Conservation (phyloP, 2,329 filamentous ascomycete genomes). For the Colletotrichum kahawae region DNA sequence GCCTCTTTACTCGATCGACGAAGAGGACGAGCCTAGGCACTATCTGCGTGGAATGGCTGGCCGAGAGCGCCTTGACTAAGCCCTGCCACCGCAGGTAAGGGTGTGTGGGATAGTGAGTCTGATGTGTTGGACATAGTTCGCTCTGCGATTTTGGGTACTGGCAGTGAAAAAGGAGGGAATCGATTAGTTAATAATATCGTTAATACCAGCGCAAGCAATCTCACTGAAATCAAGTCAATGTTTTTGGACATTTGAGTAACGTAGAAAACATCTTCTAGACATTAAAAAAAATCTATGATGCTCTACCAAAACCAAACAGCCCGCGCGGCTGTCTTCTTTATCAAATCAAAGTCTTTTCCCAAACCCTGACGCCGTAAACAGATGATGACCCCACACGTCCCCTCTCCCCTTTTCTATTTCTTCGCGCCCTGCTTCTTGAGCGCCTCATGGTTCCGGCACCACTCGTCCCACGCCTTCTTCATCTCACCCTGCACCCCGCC, state of each 20-base stretch:
- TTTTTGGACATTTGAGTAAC: neutral
- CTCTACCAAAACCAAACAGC: neutral
- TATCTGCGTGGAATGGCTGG: neutral
- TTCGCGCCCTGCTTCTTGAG: conserved; percentile 16
- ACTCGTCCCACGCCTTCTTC: conserved; percentile 20
- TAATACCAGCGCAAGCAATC: neutral
- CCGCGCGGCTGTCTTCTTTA: neutral
- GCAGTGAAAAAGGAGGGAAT: neutral
- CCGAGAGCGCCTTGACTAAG: neutral
- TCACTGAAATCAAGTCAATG: neutral
- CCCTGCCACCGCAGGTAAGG: fast-evolving
- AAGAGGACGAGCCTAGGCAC: neutral
- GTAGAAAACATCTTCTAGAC: neutral
- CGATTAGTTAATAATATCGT: neutral
- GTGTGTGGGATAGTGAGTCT: neutral
- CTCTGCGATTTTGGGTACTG: neutral
- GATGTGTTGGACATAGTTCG: neutral
- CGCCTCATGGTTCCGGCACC: conserved; percentile 19
- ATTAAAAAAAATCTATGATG: neutral
- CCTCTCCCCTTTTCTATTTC: neutral
- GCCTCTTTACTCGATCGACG: neutral
- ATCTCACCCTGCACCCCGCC: neutral
- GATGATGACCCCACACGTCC: neutral
- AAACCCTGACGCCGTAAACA: conserved; percentile 25
- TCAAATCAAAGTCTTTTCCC: neutral